Conservation (phyloP, 2,329 filamentous ascomycete species). For the Fusarium nelsonii region DNA sequence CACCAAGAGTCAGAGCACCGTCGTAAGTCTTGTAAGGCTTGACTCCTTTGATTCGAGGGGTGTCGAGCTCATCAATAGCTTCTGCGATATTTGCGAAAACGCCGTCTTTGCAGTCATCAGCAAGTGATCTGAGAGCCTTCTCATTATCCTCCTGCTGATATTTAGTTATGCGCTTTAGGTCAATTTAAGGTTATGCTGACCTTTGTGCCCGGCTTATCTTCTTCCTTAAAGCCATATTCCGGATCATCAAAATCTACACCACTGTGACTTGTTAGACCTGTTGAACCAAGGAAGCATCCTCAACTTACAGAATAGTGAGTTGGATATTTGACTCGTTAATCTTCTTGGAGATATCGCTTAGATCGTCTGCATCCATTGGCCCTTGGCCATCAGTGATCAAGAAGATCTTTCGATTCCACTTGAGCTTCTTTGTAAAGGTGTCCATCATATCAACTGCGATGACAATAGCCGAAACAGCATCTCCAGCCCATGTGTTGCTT, state of each 20-base stretch:
- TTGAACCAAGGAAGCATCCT: not conserved
- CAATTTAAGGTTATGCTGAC: slow-evolving; percentile 54
- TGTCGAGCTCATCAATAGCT: slow-evolving; percentile 83
- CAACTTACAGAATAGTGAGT: slow-evolving; percentile 78
- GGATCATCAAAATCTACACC: slow-evolving; percentile 94
- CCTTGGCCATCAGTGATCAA: slow-evolving; percentile 87
- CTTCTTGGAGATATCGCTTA: slow-evolving; percentile 77
- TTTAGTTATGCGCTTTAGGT: slow-evolving; percentile 7
- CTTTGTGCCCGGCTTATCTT: slow-evolving; percentile 81
- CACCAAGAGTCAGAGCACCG: slow-evolving; percentile 82
- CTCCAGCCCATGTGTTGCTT: slow-evolving; percentile 77
- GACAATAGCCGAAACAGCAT: slow-evolving; percentile 89
- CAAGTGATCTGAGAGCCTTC: slow-evolving; percentile 71
- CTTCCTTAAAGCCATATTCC: slow-evolving; percentile 92
- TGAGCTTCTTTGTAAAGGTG: slow-evolving; percentile 81
- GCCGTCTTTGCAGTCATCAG: slow-evolving; percentile 75
- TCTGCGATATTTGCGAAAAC: slow-evolving; percentile 86
- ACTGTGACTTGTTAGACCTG: slow-evolving; percentile 57
- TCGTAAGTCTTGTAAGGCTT: slow-evolving; percentile 83
- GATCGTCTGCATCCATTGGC: slow-evolving; percentile 76
- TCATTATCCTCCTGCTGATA: slow-evolving; percentile 72
- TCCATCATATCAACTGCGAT: slow-evolving; percentile 89
- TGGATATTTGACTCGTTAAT: slow-evolving; percentile 83
- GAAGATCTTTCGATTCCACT: slow-evolving; percentile 84
- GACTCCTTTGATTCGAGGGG: slow-evolving; percentile 80